phyloP scores from a whole-genome alignment of 257 asterid species.

The Petunia secreta region DNA sequence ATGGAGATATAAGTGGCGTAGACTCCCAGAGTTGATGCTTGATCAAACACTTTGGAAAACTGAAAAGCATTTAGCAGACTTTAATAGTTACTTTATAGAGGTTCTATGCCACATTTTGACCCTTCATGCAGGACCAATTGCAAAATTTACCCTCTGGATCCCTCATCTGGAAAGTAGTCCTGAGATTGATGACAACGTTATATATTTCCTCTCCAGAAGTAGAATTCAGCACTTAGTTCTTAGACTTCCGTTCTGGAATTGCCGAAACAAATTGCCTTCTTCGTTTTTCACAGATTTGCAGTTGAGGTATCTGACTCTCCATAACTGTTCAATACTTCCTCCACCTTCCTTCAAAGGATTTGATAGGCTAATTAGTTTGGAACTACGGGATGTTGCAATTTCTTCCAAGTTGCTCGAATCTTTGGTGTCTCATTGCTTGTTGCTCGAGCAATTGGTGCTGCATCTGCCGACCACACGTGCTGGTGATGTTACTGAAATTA shows the following conservation, averaged over 20 bases:
- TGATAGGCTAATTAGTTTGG: conserved; percentile 19
- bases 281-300: conserved; percentile 12
- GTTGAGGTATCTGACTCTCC: conserved; percentile 18
- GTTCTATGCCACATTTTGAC: conserved; percentile 16
- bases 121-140: conserved; percentile 32
- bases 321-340: conserved; percentile 14
- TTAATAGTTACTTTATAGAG: background rate
- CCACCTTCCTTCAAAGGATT: conserved; percentile 26
- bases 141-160: conserved; percentile 29
- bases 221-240: conserved; percentile 21
- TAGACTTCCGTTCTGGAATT: background rate
- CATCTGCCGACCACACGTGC: background rate
- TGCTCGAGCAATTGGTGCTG: conserved; percentile 26
- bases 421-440: conserved; percentile 20
- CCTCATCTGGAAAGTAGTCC: conserved; percentile 20
- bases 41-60: too few species aligned
- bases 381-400: background rate
- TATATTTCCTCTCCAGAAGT: conserved; percentile 26
- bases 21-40: too few species aligned
- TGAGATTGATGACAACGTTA: conserved; percentile 31
- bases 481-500: conserved; percentile 4
- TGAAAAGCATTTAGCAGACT: too few species aligned
- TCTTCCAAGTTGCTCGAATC: background rate
- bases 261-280: conserved; percentile 24
- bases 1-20: too few species aligned